phyloP scores from a whole-genome alignment of 2,329 filamentous ascomycete species.

The Arthroderma uncinatum region DNA sequence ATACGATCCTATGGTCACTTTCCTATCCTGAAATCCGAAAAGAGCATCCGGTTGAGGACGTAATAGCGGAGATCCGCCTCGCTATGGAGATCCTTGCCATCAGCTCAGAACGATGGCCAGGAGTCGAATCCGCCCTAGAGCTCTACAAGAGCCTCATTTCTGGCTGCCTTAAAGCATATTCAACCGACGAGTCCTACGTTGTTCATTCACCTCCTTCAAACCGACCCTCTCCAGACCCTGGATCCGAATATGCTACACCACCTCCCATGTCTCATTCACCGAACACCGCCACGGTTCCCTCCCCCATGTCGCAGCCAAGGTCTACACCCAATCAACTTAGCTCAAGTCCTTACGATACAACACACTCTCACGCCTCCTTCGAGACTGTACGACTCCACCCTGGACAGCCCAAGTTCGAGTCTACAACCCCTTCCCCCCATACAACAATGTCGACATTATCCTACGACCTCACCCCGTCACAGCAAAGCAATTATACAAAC shows the following conservation, averaged over 20 bases:
- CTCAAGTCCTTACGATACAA: not conserved
- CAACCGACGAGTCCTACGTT: slow-evolving; percentile 46
- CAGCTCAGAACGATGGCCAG: slow-evolving; percentile 83
- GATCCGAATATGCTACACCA: slow-evolving; percentile 30
- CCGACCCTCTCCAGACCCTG: slow-evolving; percentile 32
- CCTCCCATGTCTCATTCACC: slow-evolving; percentile 33
- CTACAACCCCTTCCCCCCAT: not conserved
- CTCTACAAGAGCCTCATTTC: slow-evolving; percentile 77
- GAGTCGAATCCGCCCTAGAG: slow-evolving; percentile 69
- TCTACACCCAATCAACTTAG: not conserved
- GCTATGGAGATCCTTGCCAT: slow-evolving; percentile 69
- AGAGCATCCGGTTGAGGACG: slow-evolving; percentile 59
- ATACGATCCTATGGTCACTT: slow-evolving; percentile 81
- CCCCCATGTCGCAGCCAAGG: not conserved
- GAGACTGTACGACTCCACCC: not conserved
- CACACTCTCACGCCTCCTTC: not conserved
- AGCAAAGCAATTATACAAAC: not conserved
- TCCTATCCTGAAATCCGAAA: slow-evolving; percentile 76
- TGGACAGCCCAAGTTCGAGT: not conserved
- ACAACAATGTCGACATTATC: not conserved
- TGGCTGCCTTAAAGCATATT: slow-evolving; percentile 81
- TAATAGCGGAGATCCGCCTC: slow-evolving; percentile 61
- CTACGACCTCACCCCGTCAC: not conserved
- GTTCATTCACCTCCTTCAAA: slow-evolving; percentile 37
- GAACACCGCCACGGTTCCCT: slow-evolving; percentile 18